Evolutionary conservation across 768 basidiomycete species (phyloP).

Genomic region (Kwoniella sp.): DNA sequence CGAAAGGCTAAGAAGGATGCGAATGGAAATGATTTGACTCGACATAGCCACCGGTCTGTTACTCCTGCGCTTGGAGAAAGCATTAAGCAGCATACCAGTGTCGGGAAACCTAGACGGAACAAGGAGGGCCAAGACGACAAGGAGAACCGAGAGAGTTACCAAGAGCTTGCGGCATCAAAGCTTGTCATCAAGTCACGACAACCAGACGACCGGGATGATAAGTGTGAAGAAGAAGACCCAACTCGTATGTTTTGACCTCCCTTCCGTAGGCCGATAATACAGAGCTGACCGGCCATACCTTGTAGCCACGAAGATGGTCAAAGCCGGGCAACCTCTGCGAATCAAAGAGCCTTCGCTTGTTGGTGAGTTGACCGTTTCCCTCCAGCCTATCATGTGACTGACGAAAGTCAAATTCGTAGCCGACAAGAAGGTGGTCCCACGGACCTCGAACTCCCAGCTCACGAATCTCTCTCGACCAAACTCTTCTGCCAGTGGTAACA

Average conservation of each 20-base stretch:
- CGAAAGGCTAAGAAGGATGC: conserved; percentile 25
- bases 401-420: too few species aligned
- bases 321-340: conserved; percentile 44
- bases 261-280: too few species aligned
- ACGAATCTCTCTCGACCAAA: conserved; percentile 20
- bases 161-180: conserved; percentile 16
- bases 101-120: conserved; percentile 5
- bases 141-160: conserved; percentile 12
- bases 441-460: conserved; percentile 33
- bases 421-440: conserved; percentile 34
- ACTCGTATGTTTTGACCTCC: too few species aligned
- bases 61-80: conserved; percentile 40
- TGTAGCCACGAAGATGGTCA: conserved; percentile 44
- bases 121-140: conserved; percentile 9
- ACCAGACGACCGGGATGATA: conserved; percentile 11
- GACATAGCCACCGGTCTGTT: conserved; percentile 15
- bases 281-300: too few species aligned
- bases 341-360: conserved; percentile 29
- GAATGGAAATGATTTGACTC: background rate
- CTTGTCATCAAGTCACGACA: conserved; percentile 34
- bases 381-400: too few species aligned
- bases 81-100: conserved; percentile 47
- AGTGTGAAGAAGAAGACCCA: conserved; percentile 28
- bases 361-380: conserved; percentile 25
- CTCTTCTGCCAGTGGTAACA: conserved; percentile 11